Conservation (phyloP, 345 rosid species). For the Leavenworthia alabamica region DNA sequence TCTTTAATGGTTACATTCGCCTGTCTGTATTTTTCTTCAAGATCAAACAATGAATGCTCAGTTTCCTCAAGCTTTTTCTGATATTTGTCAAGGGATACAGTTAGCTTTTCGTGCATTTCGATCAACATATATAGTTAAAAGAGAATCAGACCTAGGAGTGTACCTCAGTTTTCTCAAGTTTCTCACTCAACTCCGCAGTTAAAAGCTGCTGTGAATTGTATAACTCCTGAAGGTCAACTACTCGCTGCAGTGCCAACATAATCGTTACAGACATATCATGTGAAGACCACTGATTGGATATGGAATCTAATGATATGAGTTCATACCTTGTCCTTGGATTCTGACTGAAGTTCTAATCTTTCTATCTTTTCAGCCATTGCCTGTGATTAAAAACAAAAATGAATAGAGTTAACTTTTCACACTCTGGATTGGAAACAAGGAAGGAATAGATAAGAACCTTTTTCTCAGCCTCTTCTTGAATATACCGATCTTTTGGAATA, state of each 20-base stretch:
- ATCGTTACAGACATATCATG: background rate
- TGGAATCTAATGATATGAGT: background rate
- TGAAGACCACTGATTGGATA: background rate
- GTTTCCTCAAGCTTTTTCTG: conserved; percentile 92
- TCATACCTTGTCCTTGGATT: conserved; percentile 81
- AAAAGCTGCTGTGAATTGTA: conserved; percentile 69
- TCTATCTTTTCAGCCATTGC: conserved; percentile 98
- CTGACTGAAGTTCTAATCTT: conserved; percentile 81
- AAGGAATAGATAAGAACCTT: conserved; percentile 20
- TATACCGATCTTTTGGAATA: conserved; percentile 34
- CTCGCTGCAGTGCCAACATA: conserved; percentile 45
- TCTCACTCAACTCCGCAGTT: conserved; percentile 62
- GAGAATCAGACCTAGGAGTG: background rate
- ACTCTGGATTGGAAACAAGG: background rate
- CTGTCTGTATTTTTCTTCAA: conserved; percentile 87
- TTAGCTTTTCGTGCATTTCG: conserved; percentile 14
- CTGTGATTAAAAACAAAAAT: conserved; percentile 30
- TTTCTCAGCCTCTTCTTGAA: conserved; percentile 37
- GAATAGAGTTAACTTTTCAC: conserved; percentile 1
- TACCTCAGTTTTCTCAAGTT: conserved; percentile 90
- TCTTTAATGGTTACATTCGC: conserved; percentile 90
- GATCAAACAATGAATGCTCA: conserved; percentile 68
- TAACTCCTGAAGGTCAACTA: conserved; percentile 80
- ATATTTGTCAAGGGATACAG: conserved; percentile 17
- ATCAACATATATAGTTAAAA: background rate